Conservation (phyloP, 441 rosid genomes). For the Gossypium lobatum region DNA sequence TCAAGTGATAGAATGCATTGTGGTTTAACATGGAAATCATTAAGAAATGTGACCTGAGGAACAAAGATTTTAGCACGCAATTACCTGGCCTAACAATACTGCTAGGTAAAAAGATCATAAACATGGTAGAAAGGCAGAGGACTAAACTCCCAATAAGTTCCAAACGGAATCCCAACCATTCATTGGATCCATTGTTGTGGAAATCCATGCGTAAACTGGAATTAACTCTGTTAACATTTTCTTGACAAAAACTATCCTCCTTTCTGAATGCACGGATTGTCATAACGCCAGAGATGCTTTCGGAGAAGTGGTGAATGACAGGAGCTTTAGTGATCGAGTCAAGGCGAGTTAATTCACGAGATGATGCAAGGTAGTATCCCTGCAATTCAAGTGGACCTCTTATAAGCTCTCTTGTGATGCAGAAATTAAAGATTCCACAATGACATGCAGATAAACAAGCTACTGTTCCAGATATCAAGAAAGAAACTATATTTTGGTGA, state of each 20-base stretch:
- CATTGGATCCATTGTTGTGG: conserved; percentile 84
- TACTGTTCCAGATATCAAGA: not conserved
- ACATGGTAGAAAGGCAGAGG: conserved; percentile 73
- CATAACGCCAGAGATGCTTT: conserved; percentile 86
- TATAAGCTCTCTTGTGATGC: not conserved
- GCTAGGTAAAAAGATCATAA: conserved; percentile 81
- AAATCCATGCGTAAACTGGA: conserved; percentile 71
- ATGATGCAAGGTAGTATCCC: conserved; percentile 79
- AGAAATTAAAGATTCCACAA: not conserved
- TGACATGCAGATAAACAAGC: not conserved
- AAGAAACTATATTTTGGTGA: not conserved
- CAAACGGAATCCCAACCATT: conserved; percentile 92
- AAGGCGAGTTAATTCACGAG: conserved; percentile 82
- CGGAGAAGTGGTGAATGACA: conserved; percentile 90
- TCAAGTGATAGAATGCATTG: not conserved
- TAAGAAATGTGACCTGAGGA: not conserved
- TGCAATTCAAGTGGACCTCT: conserved; percentile 17
- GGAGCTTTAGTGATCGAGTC: conserved; percentile 95
- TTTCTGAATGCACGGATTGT: conserved; percentile 69
- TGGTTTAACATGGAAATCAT: not conserved
- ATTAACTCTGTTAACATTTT: conserved; percentile 68
- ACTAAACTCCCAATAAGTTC: conserved; percentile 77
- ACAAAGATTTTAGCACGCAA: not conserved
- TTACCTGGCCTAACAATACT: conserved; percentile 79
- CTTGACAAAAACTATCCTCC: conserved; percentile 46